phyloP scores from a whole-genome alignment of 2,329 filamentous ascomycete species.

The Helotiales sp. region DNA sequence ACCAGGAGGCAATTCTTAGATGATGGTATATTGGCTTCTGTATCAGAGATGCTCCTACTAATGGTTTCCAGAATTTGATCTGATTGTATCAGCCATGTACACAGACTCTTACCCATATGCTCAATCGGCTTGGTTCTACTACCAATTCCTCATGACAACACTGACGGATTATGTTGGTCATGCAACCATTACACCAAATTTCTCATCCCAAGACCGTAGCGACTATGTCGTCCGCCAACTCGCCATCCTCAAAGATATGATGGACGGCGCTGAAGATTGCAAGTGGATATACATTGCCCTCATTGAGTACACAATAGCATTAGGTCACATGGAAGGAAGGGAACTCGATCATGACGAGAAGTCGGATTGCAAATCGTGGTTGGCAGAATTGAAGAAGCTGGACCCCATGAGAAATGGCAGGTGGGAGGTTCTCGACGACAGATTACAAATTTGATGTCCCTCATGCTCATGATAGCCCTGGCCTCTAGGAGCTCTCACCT shows the following conservation, averaged over 20 bases:
- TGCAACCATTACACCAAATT: slow-evolving; percentile 62
- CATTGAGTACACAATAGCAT: slow-evolving; percentile 67
- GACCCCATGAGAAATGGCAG: slow-evolving; percentile 36
- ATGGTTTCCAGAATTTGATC: slow-evolving; percentile 61
- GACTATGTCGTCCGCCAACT: slow-evolving; percentile 70
- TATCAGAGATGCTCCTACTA: too few relatives aligned
- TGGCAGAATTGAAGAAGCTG: slow-evolving; percentile 33
- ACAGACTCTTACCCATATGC: slow-evolving; percentile 82
- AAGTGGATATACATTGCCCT: slow-evolving; percentile 92
- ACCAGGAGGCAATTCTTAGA: slow-evolving; percentile 71
- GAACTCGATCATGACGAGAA: slow-evolving; percentile 42
- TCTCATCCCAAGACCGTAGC: slow-evolving; percentile 61
- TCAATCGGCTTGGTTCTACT: slow-evolving; percentile 96
- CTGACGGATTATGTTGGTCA: slow-evolving; percentile 51
- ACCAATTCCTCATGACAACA: slow-evolving; percentile 80
- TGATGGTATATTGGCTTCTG: too few relatives aligned
- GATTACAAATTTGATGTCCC: not conserved
- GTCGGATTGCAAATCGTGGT: slow-evolving; percentile 30
- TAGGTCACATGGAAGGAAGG: slow-evolving; percentile 54
- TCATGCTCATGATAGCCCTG: not conserved
- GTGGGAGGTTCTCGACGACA: slow-evolving; percentile 35
- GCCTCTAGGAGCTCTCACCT: not conserved
- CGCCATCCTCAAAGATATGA: slow-evolving; percentile 66
- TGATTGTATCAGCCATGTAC: slow-evolving; percentile 71
- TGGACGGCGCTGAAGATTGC: slow-evolving; percentile 65